Conservation (phyloP, 352 stramenopile species). For the Phytophthora pisi region DNA sequence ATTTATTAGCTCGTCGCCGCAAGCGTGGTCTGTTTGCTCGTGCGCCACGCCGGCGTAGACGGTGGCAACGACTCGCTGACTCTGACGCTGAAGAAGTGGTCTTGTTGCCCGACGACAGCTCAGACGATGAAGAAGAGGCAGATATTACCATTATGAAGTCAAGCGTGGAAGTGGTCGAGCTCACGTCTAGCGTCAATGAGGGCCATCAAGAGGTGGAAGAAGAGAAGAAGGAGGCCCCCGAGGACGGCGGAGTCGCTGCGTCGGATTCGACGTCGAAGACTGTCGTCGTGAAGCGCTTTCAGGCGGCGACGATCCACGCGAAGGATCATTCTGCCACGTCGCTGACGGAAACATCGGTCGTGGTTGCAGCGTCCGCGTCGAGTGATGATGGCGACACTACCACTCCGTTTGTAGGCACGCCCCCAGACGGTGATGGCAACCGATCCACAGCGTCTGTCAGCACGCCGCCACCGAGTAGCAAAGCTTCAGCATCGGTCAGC, state of each 20-base stretch:
- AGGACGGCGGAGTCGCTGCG: constrained; percentile 5
- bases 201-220: constrained; percentile 14
- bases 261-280: background rate
- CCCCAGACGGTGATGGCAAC: no score
- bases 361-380: background rate
- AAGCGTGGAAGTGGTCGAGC: constrained; percentile 20
- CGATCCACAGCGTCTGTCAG: background rate
- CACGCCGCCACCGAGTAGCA: background rate
- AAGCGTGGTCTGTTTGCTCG: constrained; percentile 22
- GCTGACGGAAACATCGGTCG: constrained; percentile 10
- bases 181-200: constrained; percentile 8
- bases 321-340: constrained; percentile 13
- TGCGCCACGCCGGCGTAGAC: constrained; percentile 26
- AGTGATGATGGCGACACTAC: constrained; percentile 1
- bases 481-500: background rate
- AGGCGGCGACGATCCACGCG: constrained; percentile 7
- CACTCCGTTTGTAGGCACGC: background rate
- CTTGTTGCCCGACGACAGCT: constrained; percentile 35
- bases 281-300: constrained; percentile 7
- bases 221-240: constrained; percentile 8
- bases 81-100: constrained; percentile 54
- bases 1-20: constrained; percentile 33
- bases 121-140: constrained; percentile 22
- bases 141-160: constrained; percentile 8
- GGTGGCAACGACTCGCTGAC: constrained; percentile 41